A percentile compares a stretch with the other conserved stretches of the same genome.
phyloP scores from a whole-genome alignment of 2,329 filamentous ascomycete genomes.

The Dactylellina haptotyla region DNA sequence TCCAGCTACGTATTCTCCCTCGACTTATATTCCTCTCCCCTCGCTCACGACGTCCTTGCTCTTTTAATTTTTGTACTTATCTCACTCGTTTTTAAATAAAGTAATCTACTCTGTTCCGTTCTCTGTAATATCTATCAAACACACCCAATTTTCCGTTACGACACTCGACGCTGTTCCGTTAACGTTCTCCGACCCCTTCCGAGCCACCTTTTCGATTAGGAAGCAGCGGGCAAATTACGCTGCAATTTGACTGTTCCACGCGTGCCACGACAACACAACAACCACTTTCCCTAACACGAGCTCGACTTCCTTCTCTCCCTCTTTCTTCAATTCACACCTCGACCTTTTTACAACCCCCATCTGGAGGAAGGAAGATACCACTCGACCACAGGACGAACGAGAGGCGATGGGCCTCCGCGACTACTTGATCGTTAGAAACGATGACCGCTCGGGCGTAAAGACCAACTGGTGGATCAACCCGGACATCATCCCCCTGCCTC shows the following conservation, averaged over 20 bases:
- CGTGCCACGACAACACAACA: neutral
- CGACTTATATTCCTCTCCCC: neutral
- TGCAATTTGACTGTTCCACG: neutral
- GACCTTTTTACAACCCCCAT: neutral
- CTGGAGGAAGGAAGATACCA: neutral
- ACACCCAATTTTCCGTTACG: too few species aligned
- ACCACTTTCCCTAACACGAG: neutral
- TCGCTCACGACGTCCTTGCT: neutral
- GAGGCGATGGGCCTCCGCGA: slow-evolving; percentile 51
- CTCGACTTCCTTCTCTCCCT: neutral
- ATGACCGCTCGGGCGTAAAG: slow-evolving; percentile 52
- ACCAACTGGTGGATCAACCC: slow-evolving; percentile 54
- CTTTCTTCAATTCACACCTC: neutral
- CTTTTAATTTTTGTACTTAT: neutral
- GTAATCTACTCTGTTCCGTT: neutral
- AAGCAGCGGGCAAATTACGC: neutral
- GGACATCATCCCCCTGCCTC: slow-evolving; percentile 48
- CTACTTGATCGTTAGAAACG: slow-evolving; percentile 40
- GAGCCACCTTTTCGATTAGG: neutral
- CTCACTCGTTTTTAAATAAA: neutral
- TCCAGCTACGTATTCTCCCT: slow-evolving; percentile 1
- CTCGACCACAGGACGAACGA: neutral
- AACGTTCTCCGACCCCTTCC: neutral
- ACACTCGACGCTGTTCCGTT: neutral
- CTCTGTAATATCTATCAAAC: too few species aligned